Conservation (phyloP, 495 filamentous ascomycete genomes). For the Penicillium paxilli region DNA sequence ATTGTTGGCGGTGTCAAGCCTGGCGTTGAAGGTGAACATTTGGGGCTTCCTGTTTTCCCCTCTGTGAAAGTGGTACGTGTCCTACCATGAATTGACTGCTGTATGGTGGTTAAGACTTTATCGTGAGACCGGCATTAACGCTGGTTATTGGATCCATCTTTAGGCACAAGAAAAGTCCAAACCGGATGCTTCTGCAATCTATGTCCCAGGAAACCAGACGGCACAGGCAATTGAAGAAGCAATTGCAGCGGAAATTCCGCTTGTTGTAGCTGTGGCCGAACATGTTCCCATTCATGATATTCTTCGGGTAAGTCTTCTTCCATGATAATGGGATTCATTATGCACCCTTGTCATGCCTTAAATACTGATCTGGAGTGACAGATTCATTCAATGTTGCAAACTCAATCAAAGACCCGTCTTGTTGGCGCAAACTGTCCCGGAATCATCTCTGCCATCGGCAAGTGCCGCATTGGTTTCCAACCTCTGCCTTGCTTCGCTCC, state of each 20-base stretch:
- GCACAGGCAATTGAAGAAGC: slow-evolving; percentile 81
- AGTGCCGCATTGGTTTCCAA: slow-evolving; percentile 86
- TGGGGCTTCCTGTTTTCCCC: slow-evolving; percentile 77
- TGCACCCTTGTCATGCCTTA: background rate
- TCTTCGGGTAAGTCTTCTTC: slow-evolving; percentile 58
- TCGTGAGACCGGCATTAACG: background rate
- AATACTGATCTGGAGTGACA: slow-evolving; percentile 21
- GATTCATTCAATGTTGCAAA: slow-evolving; percentile 76
- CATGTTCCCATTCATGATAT: slow-evolving; percentile 90
- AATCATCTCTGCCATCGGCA: slow-evolving; percentile 79
- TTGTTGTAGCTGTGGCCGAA: slow-evolving; percentile 88
- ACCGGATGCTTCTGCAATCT: slow-evolving; percentile 84
- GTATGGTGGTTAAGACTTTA: background rate
- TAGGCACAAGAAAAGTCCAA: slow-evolving; percentile 74
- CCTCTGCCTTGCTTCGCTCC: slow-evolving; percentile 74
- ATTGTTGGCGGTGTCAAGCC: slow-evolving; percentile 88
- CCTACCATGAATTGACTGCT: background rate
- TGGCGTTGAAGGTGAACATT: slow-evolving; percentile 72
- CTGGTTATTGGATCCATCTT: background rate
- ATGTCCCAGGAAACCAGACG: slow-evolving; percentile 79
- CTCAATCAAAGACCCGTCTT: slow-evolving; percentile 77
- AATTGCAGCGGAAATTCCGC: slow-evolving; percentile 82
- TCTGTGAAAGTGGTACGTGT: slow-evolving; percentile 61
- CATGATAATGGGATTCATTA: background rate
- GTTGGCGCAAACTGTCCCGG: slow-evolving; percentile 88